Percentiles rank a stretch among this genome's conserved stretches.
Conservation (phyloP, 495 filamentous ascomycete species). For the Daldinia concentrica region DNA sequence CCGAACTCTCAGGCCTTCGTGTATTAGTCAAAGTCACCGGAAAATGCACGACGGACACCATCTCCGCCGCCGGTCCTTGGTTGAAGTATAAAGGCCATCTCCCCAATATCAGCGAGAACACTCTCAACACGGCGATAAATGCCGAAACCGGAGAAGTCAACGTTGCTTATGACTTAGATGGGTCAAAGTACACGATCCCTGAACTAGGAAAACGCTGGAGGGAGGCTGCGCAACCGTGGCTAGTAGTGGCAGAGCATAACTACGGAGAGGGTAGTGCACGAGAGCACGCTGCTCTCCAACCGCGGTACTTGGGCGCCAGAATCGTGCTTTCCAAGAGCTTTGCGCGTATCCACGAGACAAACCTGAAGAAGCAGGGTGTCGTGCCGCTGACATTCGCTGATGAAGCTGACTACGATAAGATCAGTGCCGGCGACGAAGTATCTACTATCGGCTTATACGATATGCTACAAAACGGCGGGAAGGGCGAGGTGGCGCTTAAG, state of each 20-base stretch:
- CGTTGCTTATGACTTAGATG: conserved; percentile 83
- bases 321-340: conserved; percentile 91
- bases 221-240: conserved; percentile 73
- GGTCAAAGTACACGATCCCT: conserved; percentile 73
- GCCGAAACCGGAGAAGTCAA: conserved; percentile 93
- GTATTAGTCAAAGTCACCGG: conserved; percentile 96
- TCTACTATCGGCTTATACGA: conserved; percentile 83
- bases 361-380: conserved; percentile 98
- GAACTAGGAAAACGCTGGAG: conserved; percentile 88
- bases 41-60: conserved; percentile 98
- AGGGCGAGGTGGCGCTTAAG: conserved; percentile 75
- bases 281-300: conserved; percentile 97
- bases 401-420: conserved; percentile 84
- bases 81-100: conserved; percentile 99
- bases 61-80: conserved; percentile 97
- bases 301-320: conserved; percentile 88
- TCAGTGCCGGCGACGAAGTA: conserved; percentile 83
- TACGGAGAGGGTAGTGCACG: conserved; percentile 96
- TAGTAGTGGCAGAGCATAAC: conserved; percentile 96
- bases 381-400: conserved; percentile 90
- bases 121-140: conserved; percentile 92
- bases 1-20: conserved; percentile 74
- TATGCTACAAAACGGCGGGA: conserved; percentile 77
- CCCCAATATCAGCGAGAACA: conserved; percentile 96
- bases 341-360: conserved; percentile 97